phyloP scores from a whole-genome alignment of 2,329 filamentous ascomycete genomes.

The Claviceps quebecensis region DNA sequence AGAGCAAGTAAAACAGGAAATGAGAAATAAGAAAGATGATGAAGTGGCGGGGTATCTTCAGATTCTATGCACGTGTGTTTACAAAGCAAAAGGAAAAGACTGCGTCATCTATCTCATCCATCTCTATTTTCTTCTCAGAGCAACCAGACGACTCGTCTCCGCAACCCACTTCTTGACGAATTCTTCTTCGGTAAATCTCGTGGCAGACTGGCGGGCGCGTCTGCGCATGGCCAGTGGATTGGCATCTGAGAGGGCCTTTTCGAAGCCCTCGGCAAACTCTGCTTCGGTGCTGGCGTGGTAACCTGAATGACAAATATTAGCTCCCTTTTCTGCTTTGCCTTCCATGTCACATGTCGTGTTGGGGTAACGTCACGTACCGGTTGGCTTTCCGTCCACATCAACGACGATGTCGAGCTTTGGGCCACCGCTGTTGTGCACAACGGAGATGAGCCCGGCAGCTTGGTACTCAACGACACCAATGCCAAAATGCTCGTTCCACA shows the following conservation, averaged over 20 bases:
- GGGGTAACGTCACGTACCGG: constrained; percentile 36
- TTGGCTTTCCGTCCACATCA: constrained; percentile 61
- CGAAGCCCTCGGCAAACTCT: constrained; percentile 72
- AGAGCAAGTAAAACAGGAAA: not conserved
- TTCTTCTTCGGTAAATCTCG: constrained; percentile 74
- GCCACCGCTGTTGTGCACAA: constrained; percentile 87
- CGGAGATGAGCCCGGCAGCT: constrained; percentile 80
- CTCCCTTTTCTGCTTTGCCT: not conserved
- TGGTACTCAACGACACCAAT: constrained; percentile 98
- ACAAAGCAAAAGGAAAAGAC: constrained; percentile 4
- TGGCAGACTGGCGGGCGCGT: constrained; percentile 63
- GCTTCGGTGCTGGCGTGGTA: constrained; percentile 69
- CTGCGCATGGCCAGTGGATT: constrained; percentile 62
- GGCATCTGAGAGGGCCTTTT: constrained; percentile 57
- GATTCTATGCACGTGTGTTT: constrained; percentile 14
- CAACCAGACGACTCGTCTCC: constrained; percentile 61
- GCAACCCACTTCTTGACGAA: constrained; percentile 68
- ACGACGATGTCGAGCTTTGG: constrained; percentile 90
- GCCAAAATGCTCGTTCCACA: constrained; percentile 99
- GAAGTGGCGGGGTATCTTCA: constrained; percentile 20
- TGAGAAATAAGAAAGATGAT: not conserved
- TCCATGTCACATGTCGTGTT: not conserved
- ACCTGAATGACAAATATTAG: constrained; percentile 30
- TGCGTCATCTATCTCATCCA: constrained; percentile 4
- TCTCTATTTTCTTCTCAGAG: constrained; percentile 17